A percentile compares a stretch with the other conserved stretches of the same genome.
phyloP scores from a whole-genome alignment of 2,329 filamentous ascomycete genomes.

The Aureobasidium sp. region DNA sequence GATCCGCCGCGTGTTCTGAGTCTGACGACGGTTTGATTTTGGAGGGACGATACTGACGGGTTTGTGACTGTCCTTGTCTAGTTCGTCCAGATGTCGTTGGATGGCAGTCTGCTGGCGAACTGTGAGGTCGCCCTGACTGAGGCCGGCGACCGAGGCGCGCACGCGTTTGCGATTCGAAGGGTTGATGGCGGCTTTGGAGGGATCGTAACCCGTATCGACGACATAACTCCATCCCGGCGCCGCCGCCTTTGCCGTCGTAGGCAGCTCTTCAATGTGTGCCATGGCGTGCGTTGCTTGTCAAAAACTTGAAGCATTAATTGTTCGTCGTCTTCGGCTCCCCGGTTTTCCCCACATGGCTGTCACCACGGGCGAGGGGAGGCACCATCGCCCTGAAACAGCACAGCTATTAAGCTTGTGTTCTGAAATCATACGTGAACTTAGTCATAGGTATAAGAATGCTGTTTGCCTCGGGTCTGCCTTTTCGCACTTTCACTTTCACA shows the following conservation, averaged over 20 bases:
- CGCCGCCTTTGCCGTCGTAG: slow-evolving; percentile 54
- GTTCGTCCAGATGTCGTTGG: slow-evolving; percentile 70
- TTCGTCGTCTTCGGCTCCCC: not conserved
- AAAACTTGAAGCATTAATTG: not conserved
- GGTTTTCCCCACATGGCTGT: slow-evolving; percentile 10
- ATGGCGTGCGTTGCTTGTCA: not conserved
- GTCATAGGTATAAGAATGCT: not conserved
- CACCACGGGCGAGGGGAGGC: slow-evolving; percentile 7
- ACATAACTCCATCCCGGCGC: slow-evolving; percentile 93
- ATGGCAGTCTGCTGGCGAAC: slow-evolving; percentile 79
- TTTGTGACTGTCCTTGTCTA: slow-evolving; percentile 63
- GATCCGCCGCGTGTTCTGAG: slow-evolving; percentile 66
- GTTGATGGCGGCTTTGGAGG: slow-evolving; percentile 47
- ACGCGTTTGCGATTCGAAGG: slow-evolving; percentile 62
- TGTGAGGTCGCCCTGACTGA: slow-evolving; percentile 45
- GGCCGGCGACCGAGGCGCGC: slow-evolving; percentile 42
- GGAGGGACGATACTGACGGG: slow-evolving; percentile 60
- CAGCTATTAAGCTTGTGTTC: not conserved
- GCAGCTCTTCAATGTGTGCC: slow-evolving; percentile 75
- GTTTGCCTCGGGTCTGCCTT: not conserved
- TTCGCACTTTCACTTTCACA: not conserved
- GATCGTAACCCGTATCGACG: slow-evolving; percentile 60
- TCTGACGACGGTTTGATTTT: slow-evolving; percentile 50
- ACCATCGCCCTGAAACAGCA: not conserved
- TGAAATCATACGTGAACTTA: not conserved